Evolutionary conservation across 805 yeast genomes (phyloP), one percentile per base, ranked within the genome.

Genomic region (Candida glaebosa): DNA sequence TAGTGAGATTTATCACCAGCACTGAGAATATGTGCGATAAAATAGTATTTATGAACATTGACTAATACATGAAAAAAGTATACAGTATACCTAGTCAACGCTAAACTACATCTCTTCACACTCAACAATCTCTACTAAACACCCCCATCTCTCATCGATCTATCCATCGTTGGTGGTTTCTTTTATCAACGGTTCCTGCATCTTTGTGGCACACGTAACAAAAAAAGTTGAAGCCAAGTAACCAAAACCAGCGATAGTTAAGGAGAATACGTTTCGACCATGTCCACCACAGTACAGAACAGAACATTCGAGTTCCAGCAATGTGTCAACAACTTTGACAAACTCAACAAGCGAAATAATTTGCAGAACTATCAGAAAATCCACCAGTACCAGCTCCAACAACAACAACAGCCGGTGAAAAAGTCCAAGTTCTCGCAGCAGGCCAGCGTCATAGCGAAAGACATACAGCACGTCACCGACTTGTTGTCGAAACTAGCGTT

Each of bases 261-360:
- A 85, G 58, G 95, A 91, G 65, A 74, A 98, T 50, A 91, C 98
- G 7, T 73, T 79, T n/a, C 34, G 15, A 43, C 36, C 37, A 53
- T 52, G 54, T 49, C 50, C 19, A 42, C 50, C 12, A 30, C 62
- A 19, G 71, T 81, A 31, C 91, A 85, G 58, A 95, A 91, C 65
- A 74, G 99, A 51, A 91, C 98, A 6, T 73, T 79, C 47, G 98
- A 91, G 71, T 91, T 91, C 69, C 91, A 89, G 51, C 90, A 89
- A 56, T 88, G 96, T 57, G 96, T 91, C 22, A 65, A 80, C 35
- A 79, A 90, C 2, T 82, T 83, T 61, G 81, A 82, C 57, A 79
- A 79, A 52, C 76, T 79, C 41, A 71, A 78, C 52, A 69, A 68
- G 46, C 60, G 58, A 52, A 52, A 55, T 37, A 46, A 43, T 41